These are phyloP conservation scores for Phialophora chinensis DNA, from an alignment of 2,329 filamentous ascomycete species.

Conservation along the genomic window DNA sequence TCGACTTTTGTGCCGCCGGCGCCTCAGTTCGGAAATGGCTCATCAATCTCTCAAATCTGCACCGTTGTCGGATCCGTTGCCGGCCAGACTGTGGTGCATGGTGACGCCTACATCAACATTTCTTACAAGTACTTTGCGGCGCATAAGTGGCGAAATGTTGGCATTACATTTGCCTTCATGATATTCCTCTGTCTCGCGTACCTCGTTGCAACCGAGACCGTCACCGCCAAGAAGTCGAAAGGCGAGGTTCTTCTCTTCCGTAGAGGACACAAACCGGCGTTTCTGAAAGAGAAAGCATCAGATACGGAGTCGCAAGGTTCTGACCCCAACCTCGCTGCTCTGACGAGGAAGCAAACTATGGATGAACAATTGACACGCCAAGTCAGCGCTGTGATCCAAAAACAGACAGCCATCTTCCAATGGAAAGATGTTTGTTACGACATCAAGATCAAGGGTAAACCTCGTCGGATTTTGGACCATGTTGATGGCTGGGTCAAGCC, in stretches of 20 bases:
- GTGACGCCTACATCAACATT: slow-evolving; percentile 63
- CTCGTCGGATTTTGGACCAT: slow-evolving; percentile 77
- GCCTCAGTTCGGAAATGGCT: slow-evolving; percentile 58
- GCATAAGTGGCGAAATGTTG: slow-evolving; percentile 73
- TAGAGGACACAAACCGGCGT: slow-evolving; percentile 66
- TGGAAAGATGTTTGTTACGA: slow-evolving; percentile 86
- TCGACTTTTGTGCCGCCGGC: slow-evolving; percentile 55
- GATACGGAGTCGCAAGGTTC: slow-evolving; percentile 22
- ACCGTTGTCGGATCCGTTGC: slow-evolving; percentile 62
- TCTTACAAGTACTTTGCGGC: slow-evolving; percentile 63
- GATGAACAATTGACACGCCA: slow-evolving; percentile 27
- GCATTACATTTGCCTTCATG: slow-evolving; percentile 70
- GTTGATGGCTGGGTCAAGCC: slow-evolving; percentile 95
- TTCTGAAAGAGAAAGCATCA: slow-evolving; percentile 19
- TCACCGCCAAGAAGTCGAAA: slow-evolving; percentile 73
- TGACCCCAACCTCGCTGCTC: slow-evolving; percentile 23
- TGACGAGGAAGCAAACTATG: slow-evolving; percentile 22
- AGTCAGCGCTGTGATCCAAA: slow-evolving; percentile 44
- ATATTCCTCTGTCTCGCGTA: slow-evolving; percentile 67
- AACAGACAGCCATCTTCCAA: slow-evolving; percentile 78
- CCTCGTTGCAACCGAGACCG: slow-evolving; percentile 67
- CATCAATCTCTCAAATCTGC: slow-evolving; percentile 73
- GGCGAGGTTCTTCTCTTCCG: slow-evolving; percentile 78
- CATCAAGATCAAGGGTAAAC: slow-evolving; percentile 77
- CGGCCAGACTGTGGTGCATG: slow-evolving; percentile 60